Conservation (phyloP, 2,329 filamentous ascomycete genomes). For the Aspergillus hiratsukae region DNA sequence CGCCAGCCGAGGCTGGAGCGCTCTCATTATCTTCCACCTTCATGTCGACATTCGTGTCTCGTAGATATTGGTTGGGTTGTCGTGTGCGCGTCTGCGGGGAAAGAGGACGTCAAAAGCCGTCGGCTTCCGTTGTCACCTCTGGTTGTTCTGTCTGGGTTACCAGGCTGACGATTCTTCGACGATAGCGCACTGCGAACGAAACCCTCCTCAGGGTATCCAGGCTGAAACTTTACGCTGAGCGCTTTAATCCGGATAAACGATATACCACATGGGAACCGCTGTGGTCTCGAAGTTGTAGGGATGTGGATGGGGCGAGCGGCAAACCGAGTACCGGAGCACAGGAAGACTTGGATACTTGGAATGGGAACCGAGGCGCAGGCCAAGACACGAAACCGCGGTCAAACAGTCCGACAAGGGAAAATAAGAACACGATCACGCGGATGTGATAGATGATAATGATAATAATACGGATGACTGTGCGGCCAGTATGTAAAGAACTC, state of each 20-base stretch:
- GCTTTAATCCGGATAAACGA: slow-evolving; percentile 9
- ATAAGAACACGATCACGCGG: not conserved
- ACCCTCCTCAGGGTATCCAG: slow-evolving; percentile 11
- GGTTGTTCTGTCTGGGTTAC: not conserved
- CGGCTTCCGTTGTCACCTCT: not conserved
- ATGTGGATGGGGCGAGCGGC: not conserved
- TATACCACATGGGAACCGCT: not conserved
- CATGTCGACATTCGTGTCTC: slow-evolving; percentile 22
- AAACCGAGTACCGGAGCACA: not conserved
- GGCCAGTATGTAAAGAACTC: not conserved
- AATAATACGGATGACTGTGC: not conserved
- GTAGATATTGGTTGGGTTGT: not conserved
- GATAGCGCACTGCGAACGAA: slow-evolving; percentile 5
- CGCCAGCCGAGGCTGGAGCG: slow-evolving; percentile 32
- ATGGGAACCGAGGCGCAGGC: not conserved
- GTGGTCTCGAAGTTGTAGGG: slow-evolving; percentile 5
- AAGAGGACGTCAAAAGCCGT: not conserved
- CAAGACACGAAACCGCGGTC: not conserved
- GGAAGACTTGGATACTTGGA: not conserved
- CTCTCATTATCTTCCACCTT: slow-evolving; percentile 29
- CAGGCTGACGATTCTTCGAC: not conserved
- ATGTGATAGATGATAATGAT: not conserved
- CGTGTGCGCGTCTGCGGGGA: not conserved
- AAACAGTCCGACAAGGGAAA: not conserved
- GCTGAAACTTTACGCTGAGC: slow-evolving; percentile 2